These are phyloP conservation scores for Priceomyces medius DNA, from an alignment of 805 yeast species.

Conservation along the genomic window DNA sequence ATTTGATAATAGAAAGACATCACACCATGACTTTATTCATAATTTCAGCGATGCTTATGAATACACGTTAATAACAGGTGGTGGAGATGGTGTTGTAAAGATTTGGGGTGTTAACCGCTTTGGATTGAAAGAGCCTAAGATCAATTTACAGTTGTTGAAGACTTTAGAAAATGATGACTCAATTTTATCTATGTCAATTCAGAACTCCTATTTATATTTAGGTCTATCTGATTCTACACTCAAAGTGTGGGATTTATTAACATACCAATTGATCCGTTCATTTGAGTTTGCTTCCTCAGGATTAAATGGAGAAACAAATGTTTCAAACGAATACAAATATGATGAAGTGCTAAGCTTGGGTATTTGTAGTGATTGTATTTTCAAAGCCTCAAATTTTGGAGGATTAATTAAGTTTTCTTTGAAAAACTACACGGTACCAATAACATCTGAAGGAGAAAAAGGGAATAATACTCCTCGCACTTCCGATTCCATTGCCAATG, in stretches of 20 bases:
- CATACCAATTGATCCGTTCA: constrained; percentile 63
- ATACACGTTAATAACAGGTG: constrained; percentile 49
- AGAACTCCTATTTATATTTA: constrained; percentile 73
- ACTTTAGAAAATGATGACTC: constrained; percentile 64
- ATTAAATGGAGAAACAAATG: constrained; percentile 4
- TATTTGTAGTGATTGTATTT: constrained; percentile 54
- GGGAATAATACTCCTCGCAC: constrained; percentile 5
- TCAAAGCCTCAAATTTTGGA: constrained; percentile 57
- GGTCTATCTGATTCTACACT: constrained; percentile 75
- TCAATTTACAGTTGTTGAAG: constrained; percentile 21
- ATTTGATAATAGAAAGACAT: constrained; percentile 9
- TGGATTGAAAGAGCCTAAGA: constrained; percentile 5
- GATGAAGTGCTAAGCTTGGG: constrained; percentile 56
- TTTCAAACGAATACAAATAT: constrained; percentile 8
- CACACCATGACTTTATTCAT: constrained; percentile 17
- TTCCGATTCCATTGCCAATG: constrained; percentile 9
- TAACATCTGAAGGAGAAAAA: constrained; percentile 7
- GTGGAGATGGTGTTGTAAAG: constrained; percentile 89
- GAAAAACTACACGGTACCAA: constrained; percentile 13
- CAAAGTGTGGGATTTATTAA: constrained; percentile 84
- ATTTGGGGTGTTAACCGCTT: constrained; percentile 68
- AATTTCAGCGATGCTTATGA: constrained; percentile 15
- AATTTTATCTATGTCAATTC: constrained; percentile 65
- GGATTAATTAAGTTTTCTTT: constrained; percentile 32
- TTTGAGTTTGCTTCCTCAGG: constrained; percentile 24